These are phyloP conservation scores for Nigrospora osmanthi DNA, from an alignment of 2,329 filamentous ascomycete genomes.

Conservation along the genomic window DNA sequence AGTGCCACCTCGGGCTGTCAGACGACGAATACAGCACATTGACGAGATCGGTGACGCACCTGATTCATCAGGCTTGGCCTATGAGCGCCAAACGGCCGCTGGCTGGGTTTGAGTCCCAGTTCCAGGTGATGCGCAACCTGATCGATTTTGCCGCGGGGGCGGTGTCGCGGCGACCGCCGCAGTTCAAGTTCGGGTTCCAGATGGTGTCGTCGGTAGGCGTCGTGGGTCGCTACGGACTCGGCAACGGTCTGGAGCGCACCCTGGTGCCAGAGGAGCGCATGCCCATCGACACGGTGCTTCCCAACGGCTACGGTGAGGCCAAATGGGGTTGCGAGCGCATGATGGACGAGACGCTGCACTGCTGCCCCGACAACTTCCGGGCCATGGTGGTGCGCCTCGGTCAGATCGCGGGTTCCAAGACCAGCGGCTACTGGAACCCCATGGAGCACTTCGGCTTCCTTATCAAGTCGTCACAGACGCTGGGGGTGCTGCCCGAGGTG, in stretches of 20 bases:
- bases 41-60: slow-evolving; percentile 28
- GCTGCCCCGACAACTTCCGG: slow-evolving; percentile 31
- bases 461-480: slow-evolving; percentile 38
- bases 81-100: slow-evolving; percentile 45
- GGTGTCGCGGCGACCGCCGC: slow-evolving; percentile 8
- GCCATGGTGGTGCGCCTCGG: slow-evolving; percentile 35
- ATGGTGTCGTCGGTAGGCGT: slow-evolving; percentile 33
- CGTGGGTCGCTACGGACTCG: slow-evolving; percentile 22
- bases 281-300: slow-evolving; percentile 28
- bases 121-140: slow-evolving; percentile 40
- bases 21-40: slow-evolving; percentile 27
- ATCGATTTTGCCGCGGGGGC: slow-evolving; percentile 32
- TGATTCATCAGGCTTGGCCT: slow-evolving; percentile 47
- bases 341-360: slow-evolving; percentile 37
- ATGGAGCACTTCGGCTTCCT: slow-evolving; percentile 42
- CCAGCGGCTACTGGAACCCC: slow-evolving; percentile 46
- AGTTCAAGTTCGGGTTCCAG: slow-evolving; percentile 24
- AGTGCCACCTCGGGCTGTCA: slow-evolving; percentile 37
- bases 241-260: slow-evolving; percentile 7
- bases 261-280: slow-evolving; percentile 35
- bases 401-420: slow-evolving; percentile 43
- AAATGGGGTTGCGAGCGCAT: slow-evolving; percentile 43
- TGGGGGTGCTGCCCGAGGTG: slow-evolving; percentile 32
- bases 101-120: slow-evolving; percentile 39
- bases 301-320: slow-evolving; percentile 42